Base-by-base conservation (phyloP, 306 rosid species). In the Quercus alba region DNA sequence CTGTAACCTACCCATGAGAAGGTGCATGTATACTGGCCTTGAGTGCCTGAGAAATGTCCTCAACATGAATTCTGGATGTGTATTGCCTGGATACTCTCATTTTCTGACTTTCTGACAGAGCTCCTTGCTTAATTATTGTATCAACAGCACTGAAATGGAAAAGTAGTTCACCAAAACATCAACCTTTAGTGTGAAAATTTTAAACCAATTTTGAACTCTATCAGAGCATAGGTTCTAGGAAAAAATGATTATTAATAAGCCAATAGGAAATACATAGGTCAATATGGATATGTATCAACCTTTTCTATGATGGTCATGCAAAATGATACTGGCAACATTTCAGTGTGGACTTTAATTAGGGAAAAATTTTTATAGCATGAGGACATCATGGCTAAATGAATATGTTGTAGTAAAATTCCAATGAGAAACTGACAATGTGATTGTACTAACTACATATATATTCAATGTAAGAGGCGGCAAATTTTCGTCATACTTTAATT, bases 41-140 rank as follows among this genome's bases (percentile, higher is more conserved):
- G n/a, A 95, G 85, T 35, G 98, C 97, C 83, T 86, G 96, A 68
- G 93, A 91, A 79, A 95, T 87, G 81, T 95, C 99, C 56, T 87
- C 89, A 38, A 95, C 96, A 79, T 93, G 95, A 86, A 91, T 81
- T 83, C 99, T 84, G 26, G 99, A 87, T 6, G 97, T 93, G 87
- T 81, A 90, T 41, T 80, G 87, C 85, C 81, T 83, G 75, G 66
- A 23, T 72, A 62, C 87, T 85, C 98, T 90, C 87, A 67, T 81
- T 78, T 80, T 88, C 85, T 93, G 98, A 63, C 84, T 77, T 72
- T 93, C 85, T 10, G 96, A 86, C 79, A 85, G 69, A 14, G 87
- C 74, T 82, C 85, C 83, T 77, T 78, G 84, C 87, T 86, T 93
- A 84, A 93, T 80, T 84, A 93, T 83, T 61, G 97, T 91, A 79